phyloP scores from a whole-genome alignment of 2,329 filamentous ascomycete species.

The Triangularia verruculosa region DNA sequence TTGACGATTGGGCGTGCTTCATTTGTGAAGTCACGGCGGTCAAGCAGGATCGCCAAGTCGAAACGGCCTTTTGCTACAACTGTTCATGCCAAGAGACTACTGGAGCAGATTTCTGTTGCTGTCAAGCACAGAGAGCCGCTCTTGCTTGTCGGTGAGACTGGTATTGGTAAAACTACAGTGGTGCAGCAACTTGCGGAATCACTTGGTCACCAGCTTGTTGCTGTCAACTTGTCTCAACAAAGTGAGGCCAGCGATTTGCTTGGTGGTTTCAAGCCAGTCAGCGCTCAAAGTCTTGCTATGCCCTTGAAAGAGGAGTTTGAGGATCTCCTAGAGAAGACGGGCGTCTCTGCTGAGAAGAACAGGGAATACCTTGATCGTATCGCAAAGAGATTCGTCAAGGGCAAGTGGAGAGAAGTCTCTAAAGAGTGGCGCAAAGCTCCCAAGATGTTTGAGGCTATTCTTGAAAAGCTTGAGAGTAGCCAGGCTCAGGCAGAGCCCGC shows the following conservation, averaged over 20 bases:
- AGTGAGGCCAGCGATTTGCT: constrained; percentile 95
- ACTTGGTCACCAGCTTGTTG: constrained; percentile 80
- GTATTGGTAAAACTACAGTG: constrained; percentile 95
- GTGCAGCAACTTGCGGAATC: constrained; percentile 87
- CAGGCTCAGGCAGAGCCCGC: constrained; percentile 38
- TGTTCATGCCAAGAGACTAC: constrained; percentile 73
- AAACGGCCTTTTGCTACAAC: constrained; percentile 82
- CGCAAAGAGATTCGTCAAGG: constrained; percentile 72
- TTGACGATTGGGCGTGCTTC: constrained; percentile 65
- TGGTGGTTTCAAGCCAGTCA: constrained; percentile 95
- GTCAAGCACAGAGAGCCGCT: constrained; percentile 84
- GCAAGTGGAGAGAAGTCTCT: constrained; percentile 83
- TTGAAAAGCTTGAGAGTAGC: constrained; percentile 50
- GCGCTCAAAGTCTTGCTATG: constrained; percentile 79
- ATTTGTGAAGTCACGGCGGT: constrained; percentile 57
- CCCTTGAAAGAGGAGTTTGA: constrained; percentile 94
- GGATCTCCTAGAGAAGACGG: constrained; percentile 78
- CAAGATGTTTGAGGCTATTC: constrained; percentile 75
- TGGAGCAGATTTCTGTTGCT: constrained; percentile 85
- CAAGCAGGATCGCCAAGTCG: constrained; percentile 48
- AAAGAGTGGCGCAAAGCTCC: constrained; percentile 87
- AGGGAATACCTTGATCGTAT: constrained; percentile 80
- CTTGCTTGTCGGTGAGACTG: constrained; percentile 95
- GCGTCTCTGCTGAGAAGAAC: constrained; percentile 84
- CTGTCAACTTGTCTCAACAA: constrained; percentile 96